Base-by-base conservation (phyloP, 148 eudicot genomes). In the Fagopyrum homotropicum region DNA sequence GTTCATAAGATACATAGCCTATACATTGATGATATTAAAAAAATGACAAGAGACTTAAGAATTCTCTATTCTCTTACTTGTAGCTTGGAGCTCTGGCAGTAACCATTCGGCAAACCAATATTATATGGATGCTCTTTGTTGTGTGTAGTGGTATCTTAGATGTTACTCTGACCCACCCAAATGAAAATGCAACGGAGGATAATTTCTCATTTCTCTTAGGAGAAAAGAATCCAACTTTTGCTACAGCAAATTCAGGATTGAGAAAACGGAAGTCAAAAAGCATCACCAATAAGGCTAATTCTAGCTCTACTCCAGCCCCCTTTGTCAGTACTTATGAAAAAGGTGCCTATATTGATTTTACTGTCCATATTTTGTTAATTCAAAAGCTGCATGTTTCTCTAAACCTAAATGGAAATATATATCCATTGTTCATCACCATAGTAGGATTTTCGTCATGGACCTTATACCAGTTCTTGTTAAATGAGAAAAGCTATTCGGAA, bases 41-140 rank as follows among this genome's bases (percentile, higher is more conserved):
- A 43, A 29, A 63, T 45, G 9, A 60, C 26, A 29, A 60, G 66
- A 70, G 12, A 3, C 74, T 45, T 47, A 9, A 45, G 52, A 71
- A 40, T 19, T 72, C 60, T 75, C 73, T 74, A 15, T 74, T 75
- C 74, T 60, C 49, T 77, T 78, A 43, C 69, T 55, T 89, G 93
- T 84, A 95, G 98, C 83, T 92, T 72, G 98, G 98, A 68, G 89
- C 85, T 54, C 75, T 95, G 79, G 88, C 96, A 29, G 87, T 95
- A 61, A 78, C 90, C 77, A 78, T 95, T 73, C 85, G 98, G 49
- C 97, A 95, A 84, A 92, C 96, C 59, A 95, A 95, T 86, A 84
- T 95, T 70, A 83, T 95, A 81, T 95, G 98, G 97, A 80, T 90
- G 86, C 78, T 92, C 43, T 95, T 92, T 84, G 91, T 90, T 76